These are phyloP conservation scores for Trichosanthes truncata DNA, from an alignment of 306 rosid genomes.

Conservation along the genomic window DNA sequence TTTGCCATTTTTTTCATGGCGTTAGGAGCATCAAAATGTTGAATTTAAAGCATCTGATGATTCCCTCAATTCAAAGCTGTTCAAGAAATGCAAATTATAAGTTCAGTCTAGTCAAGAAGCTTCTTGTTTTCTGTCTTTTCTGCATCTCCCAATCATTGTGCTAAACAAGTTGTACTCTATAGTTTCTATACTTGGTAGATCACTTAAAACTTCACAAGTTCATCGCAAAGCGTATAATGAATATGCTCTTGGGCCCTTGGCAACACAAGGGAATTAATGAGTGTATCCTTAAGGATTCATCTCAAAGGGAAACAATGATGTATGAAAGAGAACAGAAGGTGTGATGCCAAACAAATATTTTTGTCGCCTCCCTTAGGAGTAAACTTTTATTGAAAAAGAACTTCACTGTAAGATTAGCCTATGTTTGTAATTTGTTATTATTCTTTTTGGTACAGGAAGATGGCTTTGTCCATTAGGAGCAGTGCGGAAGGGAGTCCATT, in stretches of 20 bases:
- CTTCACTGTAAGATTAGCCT: too few species aligned
- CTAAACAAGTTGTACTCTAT: not conserved
- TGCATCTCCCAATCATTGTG: not conserved
- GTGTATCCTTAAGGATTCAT: not conserved
- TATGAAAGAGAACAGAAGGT: not conserved
- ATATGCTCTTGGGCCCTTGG: not conserved
- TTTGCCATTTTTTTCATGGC: not conserved
- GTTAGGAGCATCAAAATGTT: not conserved
- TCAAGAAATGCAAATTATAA: not conserved
- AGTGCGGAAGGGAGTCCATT: conserved; percentile 41
- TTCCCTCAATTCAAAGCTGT: not conserved
- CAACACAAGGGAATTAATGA: not conserved
- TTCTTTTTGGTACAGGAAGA: conserved; percentile 38
- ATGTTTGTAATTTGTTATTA: not conserved
- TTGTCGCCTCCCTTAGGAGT: not conserved
- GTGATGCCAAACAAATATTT: not conserved
- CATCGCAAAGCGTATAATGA: not conserved
- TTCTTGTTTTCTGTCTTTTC: not conserved
- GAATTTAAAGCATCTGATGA: not conserved
- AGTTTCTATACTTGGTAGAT: not conserved
- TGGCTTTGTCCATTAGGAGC: conserved; percentile 47
- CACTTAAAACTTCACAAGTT: not conserved
- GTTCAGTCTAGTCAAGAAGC: not conserved
- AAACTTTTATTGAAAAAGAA: not conserved
- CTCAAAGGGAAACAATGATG: not conserved